A percentile compares a stretch with the other conserved stretches of the same genome.
Evolutionary conservation across 2,329 filamentous ascomycete species (phyloP).

Genomic region (Cadophora gregata): DNA sequence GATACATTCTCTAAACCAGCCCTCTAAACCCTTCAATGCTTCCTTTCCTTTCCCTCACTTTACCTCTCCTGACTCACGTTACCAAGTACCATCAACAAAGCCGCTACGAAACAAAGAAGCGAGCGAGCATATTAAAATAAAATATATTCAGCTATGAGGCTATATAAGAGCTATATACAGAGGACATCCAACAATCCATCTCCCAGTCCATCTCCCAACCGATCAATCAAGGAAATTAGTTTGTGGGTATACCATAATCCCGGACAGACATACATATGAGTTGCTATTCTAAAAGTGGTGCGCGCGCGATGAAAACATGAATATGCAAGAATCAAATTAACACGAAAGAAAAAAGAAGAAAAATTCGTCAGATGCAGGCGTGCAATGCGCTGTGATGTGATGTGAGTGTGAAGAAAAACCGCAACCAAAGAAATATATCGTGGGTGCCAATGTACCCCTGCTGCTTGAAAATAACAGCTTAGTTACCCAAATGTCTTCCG

Average conservation of each 20-base stretch:
- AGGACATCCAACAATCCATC: background rate
- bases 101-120: too few species aligned
- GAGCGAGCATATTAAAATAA: too few species aligned
- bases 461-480: too few species aligned
- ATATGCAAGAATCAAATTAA: background rate
- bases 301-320: too few species aligned
- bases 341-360: background rate
- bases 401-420: background rate
- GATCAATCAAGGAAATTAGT: background rate
- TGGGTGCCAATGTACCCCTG: too few species aligned
- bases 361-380: background rate
- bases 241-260: background rate
- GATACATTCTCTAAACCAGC: too few species aligned
- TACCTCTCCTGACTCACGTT: too few species aligned
- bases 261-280: slow-evolving; percentile 1
- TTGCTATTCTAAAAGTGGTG: background rate
- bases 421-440: background rate
- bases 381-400: background rate
- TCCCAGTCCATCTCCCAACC: background rate
- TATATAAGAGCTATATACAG: background rate
- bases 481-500: too few species aligned
- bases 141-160: background rate
- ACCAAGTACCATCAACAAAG: too few species aligned
- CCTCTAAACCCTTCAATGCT: too few species aligned
- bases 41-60: too few species aligned